Conservation (phyloP, 306 rosid species). For the Prunus padus region DNA sequence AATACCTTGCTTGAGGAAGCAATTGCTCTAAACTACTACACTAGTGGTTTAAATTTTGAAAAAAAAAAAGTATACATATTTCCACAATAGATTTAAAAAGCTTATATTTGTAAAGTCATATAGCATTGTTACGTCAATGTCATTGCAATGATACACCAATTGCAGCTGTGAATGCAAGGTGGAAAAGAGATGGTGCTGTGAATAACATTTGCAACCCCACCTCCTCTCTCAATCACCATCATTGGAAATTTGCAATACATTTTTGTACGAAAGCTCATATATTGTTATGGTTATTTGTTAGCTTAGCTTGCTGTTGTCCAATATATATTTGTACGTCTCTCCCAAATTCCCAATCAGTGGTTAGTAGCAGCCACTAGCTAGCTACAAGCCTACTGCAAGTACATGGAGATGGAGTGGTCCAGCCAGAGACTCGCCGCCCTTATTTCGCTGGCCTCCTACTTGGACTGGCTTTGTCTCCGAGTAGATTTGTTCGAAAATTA, state of each 20-base stretch:
- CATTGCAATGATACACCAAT: constrained; percentile 14
- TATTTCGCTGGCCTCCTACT: constrained; percentile 16
- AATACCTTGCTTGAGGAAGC: accelerated
- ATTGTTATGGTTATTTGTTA: not conserved
- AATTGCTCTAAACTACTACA: too few relatives aligned
- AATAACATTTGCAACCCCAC: not conserved
- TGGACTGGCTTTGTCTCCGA: too few relatives aligned
- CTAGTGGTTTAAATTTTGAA: too few relatives aligned
- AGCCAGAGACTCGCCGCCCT: constrained; percentile 26
- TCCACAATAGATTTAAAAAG: too few relatives aligned
- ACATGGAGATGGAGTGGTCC: constrained; percentile 30
- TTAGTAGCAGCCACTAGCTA: constrained; percentile 11
- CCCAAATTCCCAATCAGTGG: not conserved
- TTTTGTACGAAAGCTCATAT: not conserved
- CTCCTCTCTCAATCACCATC: too few relatives aligned
- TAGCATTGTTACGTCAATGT: constrained; percentile 1
- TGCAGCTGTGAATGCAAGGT: not conserved
- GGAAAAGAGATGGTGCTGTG: constrained; percentile 22
- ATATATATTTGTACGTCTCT: not conserved
- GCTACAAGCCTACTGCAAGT: not conserved
- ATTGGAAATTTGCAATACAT: too few relatives aligned
- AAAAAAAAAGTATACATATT: too few relatives aligned
- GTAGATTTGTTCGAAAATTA: constrained; percentile 25
- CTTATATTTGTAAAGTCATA: too few relatives aligned
- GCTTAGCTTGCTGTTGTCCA: constrained; percentile 4